These are phyloP conservation scores for Amaranthus cruentus DNA, from an alignment of 148 eudicot species.

Conservation along the genomic window DNA sequence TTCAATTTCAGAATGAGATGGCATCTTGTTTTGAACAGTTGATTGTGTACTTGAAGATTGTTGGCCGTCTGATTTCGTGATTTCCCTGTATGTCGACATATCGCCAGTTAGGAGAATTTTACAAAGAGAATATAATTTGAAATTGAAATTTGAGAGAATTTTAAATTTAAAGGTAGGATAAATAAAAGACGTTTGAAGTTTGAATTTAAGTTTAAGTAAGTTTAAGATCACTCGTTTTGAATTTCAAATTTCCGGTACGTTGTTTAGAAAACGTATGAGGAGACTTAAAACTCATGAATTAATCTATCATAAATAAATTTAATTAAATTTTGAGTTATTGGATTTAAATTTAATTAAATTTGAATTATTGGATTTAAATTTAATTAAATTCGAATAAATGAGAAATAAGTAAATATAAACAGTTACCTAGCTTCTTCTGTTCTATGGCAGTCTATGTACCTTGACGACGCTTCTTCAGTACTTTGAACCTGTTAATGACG, in stretches of 20 bases:
- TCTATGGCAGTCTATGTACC: neutral
- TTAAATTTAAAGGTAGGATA: conserved; percentile 1
- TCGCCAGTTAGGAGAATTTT: neutral
- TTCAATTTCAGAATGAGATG: conserved; percentile 62
- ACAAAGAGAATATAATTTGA: too few relatives aligned
- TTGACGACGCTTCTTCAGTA: conserved; percentile 14
- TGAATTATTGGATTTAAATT: neutral
- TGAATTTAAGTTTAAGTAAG: neutral
- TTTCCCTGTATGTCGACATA: conserved; percentile 11
- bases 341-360: neutral
- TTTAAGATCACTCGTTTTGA: conserved; percentile 23
- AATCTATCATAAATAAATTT: neutral
- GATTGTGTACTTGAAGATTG: conserved; percentile 17
- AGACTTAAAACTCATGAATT: conserved; percentile 6
- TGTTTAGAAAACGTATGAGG: conserved; percentile 15
- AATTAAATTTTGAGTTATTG: neutral
- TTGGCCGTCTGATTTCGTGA: conserved; percentile 8
- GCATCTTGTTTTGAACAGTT: conserved; percentile 42
- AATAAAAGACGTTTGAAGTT: neutral
- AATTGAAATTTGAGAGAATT: neutral
- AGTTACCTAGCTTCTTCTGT: conserved; percentile 18
- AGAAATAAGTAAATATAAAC: neutral
- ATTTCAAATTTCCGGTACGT: conserved; percentile 33
- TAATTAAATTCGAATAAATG: neutral
- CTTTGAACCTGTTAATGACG: conserved; percentile 19